Conservation (phyloP, 352 stramenopile species). For the Globisporangium canariense region DNA sequence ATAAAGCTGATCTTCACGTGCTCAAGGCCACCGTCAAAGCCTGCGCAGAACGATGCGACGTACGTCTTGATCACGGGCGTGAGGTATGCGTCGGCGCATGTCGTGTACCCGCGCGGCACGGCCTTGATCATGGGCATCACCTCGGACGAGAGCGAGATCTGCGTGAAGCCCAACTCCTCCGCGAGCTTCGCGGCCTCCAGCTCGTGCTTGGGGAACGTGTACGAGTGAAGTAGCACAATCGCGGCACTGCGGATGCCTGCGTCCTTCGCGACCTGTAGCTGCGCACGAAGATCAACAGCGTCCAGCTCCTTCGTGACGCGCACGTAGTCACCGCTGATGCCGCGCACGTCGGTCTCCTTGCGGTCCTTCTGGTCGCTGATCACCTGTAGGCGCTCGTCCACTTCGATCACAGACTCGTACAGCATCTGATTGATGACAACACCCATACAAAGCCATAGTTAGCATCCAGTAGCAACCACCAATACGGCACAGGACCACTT, state of each 20-base stretch:
- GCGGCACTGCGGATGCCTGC: slow-evolving; percentile 92
- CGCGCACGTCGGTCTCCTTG: slow-evolving; percentile 56
- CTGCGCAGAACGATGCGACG: slow-evolving; percentile 93
- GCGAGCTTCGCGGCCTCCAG: slow-evolving; percentile 87
- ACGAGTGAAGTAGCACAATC: slow-evolving; percentile 95
- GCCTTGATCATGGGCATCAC: slow-evolving; percentile 99
- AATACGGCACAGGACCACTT: slow-evolving; percentile 1
- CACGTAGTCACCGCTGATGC: slow-evolving; percentile 89
- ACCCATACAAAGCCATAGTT: slow-evolving; percentile 3
- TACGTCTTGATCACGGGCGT: slow-evolving; percentile 98
- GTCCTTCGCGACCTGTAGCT: slow-evolving; percentile 75
- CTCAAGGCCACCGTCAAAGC: slow-evolving; percentile 93
- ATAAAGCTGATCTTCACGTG: slow-evolving; percentile 96
- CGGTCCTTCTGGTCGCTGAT: slow-evolving; percentile 65
- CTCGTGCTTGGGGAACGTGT: slow-evolving; percentile 96
- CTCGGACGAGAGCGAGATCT: slow-evolving; percentile 88
- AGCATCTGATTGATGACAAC: slow-evolving; percentile 67
- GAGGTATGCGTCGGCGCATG: slow-evolving; percentile 97
- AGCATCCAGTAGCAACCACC: neutral
- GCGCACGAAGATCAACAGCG: slow-evolving; percentile 58
- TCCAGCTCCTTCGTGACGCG: slow-evolving; percentile 83
- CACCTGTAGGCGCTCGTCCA: slow-evolving; percentile 96
- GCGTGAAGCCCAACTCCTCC: slow-evolving; percentile 90
- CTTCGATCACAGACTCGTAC: slow-evolving; percentile 96
- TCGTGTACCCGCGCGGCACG: slow-evolving; percentile 95